Conservation (phyloP, 2,329 filamentous ascomycete genomes). For the Aspergillus unguis region DNA sequence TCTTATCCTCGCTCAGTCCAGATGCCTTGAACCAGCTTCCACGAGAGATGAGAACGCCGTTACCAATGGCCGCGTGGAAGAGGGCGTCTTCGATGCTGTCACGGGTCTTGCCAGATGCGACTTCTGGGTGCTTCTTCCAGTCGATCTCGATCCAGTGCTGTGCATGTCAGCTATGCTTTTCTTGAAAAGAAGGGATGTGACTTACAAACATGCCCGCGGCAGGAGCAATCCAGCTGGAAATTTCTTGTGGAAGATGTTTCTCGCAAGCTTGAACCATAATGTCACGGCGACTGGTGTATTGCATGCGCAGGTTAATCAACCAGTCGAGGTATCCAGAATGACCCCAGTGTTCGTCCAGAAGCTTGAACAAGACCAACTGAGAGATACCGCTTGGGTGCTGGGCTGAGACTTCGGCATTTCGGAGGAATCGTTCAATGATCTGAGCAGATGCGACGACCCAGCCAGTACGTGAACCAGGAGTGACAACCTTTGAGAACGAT, state of each 20-base stretch:
- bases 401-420: slow-evolving; percentile 76
- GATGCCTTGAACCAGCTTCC: slow-evolving; percentile 92
- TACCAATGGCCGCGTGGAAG: slow-evolving; percentile 70
- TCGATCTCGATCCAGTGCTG: slow-evolving; percentile 50
- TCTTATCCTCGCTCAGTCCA: slow-evolving; percentile 55
- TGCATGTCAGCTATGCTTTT: slow-evolving; percentile 1
- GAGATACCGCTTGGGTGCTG: slow-evolving; percentile 84
- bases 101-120: slow-evolving; percentile 36
- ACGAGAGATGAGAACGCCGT: slow-evolving; percentile 74
- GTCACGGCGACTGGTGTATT: slow-evolving; percentile 79
- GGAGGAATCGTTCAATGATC: slow-evolving; percentile 75
- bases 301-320: slow-evolving; percentile 74
- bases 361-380: slow-evolving; percentile 79
- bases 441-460: slow-evolving; percentile 89
- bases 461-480: slow-evolving; percentile 75
- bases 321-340: slow-evolving; percentile 86
- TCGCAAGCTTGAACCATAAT: slow-evolving; percentile 77
- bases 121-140: slow-evolving; percentile 45
- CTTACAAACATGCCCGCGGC: slow-evolving; percentile 92
- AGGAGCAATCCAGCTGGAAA: slow-evolving; percentile 77
- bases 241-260: slow-evolving; percentile 66
- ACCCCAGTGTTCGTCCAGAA: slow-evolving; percentile 92
- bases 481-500: slow-evolving; percentile 87
- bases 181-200: slow-evolving; percentile 24
- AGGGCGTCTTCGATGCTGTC: slow-evolving; percentile 74